Conservation (phyloP, 2,329 filamentous ascomycete genomes). For the Pyricularia sp. region DNA sequence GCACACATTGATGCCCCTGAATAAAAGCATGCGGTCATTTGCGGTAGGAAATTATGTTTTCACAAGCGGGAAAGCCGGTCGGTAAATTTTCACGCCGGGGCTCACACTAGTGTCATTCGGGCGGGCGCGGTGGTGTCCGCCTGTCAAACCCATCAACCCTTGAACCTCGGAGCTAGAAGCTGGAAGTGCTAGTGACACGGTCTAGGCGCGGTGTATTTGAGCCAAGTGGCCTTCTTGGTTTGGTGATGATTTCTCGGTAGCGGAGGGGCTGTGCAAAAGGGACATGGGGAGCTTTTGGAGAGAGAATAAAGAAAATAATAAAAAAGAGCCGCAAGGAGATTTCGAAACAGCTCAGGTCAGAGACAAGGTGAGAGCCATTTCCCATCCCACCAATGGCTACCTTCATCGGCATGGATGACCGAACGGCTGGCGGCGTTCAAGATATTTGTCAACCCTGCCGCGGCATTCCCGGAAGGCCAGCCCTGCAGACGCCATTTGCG, state of each 20-base stretch:
- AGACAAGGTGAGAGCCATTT: not conserved
- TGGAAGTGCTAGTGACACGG: not conserved
- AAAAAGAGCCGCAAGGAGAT: not conserved
- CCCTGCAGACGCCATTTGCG: not conserved
- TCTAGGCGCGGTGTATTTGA: no score
- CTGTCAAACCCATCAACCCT: not conserved
- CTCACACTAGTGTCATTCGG: not conserved
- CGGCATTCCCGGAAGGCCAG: not conserved
- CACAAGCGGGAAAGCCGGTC: not conserved
- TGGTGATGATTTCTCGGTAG: not conserved
- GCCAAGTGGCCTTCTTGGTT: not conserved
- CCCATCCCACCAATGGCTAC: not conserved
- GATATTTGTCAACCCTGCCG: not conserved
- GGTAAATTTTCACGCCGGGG: not conserved
- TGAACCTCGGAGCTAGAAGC: not conserved
- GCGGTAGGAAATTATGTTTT: not conserved
- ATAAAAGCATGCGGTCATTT: not conserved
- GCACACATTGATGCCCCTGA: not conserved
- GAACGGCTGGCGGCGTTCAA: not conserved
- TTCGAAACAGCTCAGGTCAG: not conserved
- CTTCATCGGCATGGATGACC: not conserved
- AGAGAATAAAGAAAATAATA: not conserved
- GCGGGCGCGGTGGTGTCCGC: not conserved
- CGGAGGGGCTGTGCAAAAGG: not conserved
- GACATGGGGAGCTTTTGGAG: not conserved